Evolutionary conservation across 2,329 filamentous ascomycete species (phyloP), one percentile per base, ranked within the genome.

Genomic region (Corynespora cassiicola): DNA sequence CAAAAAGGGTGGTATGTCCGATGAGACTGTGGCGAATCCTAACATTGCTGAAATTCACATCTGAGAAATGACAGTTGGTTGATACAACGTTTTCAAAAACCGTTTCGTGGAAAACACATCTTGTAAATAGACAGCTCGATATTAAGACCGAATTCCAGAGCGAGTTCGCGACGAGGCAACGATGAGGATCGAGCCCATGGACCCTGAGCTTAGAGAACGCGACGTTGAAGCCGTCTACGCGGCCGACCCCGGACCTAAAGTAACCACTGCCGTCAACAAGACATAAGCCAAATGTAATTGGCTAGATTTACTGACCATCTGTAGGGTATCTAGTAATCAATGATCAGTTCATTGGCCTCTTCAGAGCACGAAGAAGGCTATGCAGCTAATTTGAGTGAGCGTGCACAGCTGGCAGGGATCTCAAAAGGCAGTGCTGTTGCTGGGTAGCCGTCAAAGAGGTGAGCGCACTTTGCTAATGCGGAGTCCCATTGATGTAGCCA

Each of bases 51-150:
- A 38, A 38, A 11, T 38, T 28, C 7, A 38, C 27, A 17, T 38
- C n/a, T 11, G 35, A 17, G 14, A 38, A 31, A 6, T 14, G 11
- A 28, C 27, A 31, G 21, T 26, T 16, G 12, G 20, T 14, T 14
- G 31, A 25, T 7, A n/a, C 19, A 3, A 31, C 21, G 12, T 38
- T 38, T 14, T 17, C 16, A 16, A 38, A 38, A 5, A 16, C 27
- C 14, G 22, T 28, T n/a, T 38, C 27, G 27, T 28, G 21, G 19
- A 38, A 38, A 12, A 22, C 19, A 21, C 35, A 38, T 5, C 26
- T 18, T 5, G 10, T 20, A 21, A 31, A 38, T 6, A 15, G 17
- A 15, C 35, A 38, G 12, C 31, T 31, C 6, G 18, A 25, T 14
- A 38, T 11, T 3, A 21, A 31, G 14, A 38, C 26, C 12, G 10